These are phyloP conservation scores for Puccinia coronata DNA, from an alignment of 1,284 basidiomycete species.

Conservation along the genomic window DNA sequence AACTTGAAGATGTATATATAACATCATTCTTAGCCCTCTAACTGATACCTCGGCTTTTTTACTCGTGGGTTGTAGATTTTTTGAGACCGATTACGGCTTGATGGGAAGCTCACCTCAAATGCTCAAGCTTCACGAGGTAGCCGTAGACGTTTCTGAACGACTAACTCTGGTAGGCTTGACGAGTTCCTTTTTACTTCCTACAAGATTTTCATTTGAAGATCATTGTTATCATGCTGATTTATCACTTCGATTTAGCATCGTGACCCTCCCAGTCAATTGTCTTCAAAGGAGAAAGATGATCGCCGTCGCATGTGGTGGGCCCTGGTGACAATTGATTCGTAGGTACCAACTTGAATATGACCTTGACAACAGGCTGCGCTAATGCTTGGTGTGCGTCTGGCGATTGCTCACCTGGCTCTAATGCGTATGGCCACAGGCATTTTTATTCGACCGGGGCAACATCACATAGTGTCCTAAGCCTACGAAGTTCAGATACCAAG, in stretches of 20 bases:
- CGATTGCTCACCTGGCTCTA: neutral
- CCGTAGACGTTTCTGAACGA: slow-evolving; percentile 32
- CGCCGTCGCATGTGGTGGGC: slow-evolving; percentile 47
- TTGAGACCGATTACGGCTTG: slow-evolving; percentile 48
- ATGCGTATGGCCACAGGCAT: slow-evolving; percentile 18
- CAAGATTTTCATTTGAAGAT: neutral
- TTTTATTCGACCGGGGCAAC: slow-evolving; percentile 45
- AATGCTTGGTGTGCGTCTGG: neutral
- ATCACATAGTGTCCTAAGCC: slow-evolving; percentile 32
- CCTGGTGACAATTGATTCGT: slow-evolving; percentile 44
- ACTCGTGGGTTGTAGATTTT: slow-evolving; percentile 27
- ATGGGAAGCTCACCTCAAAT: slow-evolving; percentile 46
- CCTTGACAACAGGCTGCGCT: neutral
- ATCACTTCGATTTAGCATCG: slow-evolving; percentile 9
- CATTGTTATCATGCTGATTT: neutral
- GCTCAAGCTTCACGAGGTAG: slow-evolving; percentile 31
- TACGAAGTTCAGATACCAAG: slow-evolving; percentile 41
- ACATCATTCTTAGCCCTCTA: too few species aligned
- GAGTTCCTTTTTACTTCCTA: neutral
- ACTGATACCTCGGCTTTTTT: neutral
- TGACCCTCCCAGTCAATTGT: slow-evolving; percentile 21
- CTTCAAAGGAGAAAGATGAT: slow-evolving; percentile 39
- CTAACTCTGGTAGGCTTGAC: slow-evolving; percentile 12
- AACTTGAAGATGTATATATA: too few species aligned
- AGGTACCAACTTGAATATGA: neutral